phyloP scores from a whole-genome alignment of 805 yeast species.

The Schwanniomyces sp. region DNA sequence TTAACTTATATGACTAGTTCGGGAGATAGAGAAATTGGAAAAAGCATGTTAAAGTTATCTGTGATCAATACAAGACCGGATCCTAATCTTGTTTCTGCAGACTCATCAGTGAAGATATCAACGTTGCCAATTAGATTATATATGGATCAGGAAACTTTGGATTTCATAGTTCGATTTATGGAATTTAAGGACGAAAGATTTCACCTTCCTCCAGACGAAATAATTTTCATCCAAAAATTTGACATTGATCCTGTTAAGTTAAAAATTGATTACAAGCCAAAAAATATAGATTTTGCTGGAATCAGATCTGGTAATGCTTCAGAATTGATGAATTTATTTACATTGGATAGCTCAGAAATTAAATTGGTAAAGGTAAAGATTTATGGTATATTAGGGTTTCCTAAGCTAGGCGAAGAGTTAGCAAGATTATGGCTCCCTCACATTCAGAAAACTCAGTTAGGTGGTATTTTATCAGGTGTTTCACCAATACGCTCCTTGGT shows the following conservation, averaged over 20 bases:
- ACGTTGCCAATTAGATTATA: slow-evolving; percentile 78
- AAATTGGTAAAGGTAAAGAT: slow-evolving; percentile 58
- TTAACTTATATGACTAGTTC: slow-evolving; percentile 65
- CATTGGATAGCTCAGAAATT: slow-evolving; percentile 81
- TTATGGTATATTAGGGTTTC: slow-evolving; percentile 78
- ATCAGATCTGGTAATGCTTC: slow-evolving; percentile 82
- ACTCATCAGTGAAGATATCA: slow-evolving; percentile 51
- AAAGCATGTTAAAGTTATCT: slow-evolving; percentile 56
- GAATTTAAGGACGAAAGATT: slow-evolving; percentile 76
- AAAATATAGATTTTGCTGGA: slow-evolving; percentile 81
- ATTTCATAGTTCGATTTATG: slow-evolving; percentile 75
- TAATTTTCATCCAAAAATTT: slow-evolving; percentile 66
- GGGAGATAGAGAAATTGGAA: slow-evolving; percentile 69
- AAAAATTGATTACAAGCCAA: slow-evolving; percentile 88
- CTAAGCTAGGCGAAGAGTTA: slow-evolving; percentile 53
- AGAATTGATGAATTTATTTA: slow-evolving; percentile 86
- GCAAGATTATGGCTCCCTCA: slow-evolving; percentile 87
- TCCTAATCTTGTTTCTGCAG: slow-evolving; percentile 63
- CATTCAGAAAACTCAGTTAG: slow-evolving; percentile 75
- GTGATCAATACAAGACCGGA: slow-evolving; percentile 67
- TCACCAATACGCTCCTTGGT: slow-evolving; percentile 79
- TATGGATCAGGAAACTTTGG: slow-evolving; percentile 92
- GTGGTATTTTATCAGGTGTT: slow-evolving; percentile 79
- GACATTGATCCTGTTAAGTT: slow-evolving; percentile 59
- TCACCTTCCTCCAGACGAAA: slow-evolving; percentile 63